Evolutionary conservation across 2,329 filamentous ascomycete genomes (phyloP).

Genomic region (Talaromyces sp.): DNA sequence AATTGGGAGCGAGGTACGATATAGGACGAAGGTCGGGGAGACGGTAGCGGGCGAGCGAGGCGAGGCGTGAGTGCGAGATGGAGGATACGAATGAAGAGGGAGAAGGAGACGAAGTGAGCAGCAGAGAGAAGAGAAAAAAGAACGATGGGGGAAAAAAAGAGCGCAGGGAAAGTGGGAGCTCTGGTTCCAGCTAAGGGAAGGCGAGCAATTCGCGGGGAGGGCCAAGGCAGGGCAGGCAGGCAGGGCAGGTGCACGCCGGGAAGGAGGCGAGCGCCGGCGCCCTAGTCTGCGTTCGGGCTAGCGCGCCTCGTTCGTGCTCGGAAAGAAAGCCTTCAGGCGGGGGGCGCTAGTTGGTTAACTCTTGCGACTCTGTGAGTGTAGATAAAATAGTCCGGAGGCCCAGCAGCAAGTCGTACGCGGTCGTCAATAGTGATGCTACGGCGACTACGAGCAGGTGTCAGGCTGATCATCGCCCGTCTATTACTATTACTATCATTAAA

Average conservation of each 20-base stretch:
- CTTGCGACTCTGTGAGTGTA: background rate
- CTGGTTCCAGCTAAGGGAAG: background rate
- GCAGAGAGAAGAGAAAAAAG: slow-evolving; percentile 16
- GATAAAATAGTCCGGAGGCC: background rate
- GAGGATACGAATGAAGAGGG: slow-evolving; percentile 9
- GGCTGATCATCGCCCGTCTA: background rate
- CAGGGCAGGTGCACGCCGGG: background rate
- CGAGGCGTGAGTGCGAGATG: slow-evolving; percentile 5
- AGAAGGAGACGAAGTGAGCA: background rate
- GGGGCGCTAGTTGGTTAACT: background rate
- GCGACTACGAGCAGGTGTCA: background rate
- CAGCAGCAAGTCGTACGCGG: too few species aligned
- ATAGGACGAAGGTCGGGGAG: background rate
- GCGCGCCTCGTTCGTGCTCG: background rate
- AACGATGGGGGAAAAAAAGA: slow-evolving; percentile 14
- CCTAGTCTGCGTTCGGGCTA: background rate
- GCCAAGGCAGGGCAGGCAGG: background rate
- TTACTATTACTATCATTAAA: background rate
- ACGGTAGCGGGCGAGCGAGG: slow-evolving; percentile 4
- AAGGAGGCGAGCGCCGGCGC: background rate
- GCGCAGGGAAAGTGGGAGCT: background rate
- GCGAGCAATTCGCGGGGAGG: slow-evolving; percentile 11
- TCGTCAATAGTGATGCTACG: background rate
- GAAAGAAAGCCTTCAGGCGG: background rate
- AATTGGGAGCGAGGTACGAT: background rate